Base-by-base conservation (phyloP, 2,329 filamentous ascomycete genomes). In the Exophiala phaeomuriformis region DNA sequence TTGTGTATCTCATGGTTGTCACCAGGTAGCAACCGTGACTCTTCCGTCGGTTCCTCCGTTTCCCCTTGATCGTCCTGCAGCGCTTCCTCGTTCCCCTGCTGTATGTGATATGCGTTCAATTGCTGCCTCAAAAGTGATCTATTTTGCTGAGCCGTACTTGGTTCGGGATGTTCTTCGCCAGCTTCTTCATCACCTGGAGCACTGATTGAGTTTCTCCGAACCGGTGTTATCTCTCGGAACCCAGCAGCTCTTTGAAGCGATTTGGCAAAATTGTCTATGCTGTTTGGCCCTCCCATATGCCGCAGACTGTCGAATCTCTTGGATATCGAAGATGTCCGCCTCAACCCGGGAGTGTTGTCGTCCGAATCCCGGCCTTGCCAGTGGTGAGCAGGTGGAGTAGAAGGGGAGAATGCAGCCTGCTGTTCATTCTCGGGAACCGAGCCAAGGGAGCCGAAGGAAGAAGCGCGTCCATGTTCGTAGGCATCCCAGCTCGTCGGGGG, bases 201-300 rank as follows among this genome's bases (percentile, higher is more conserved):
- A 49, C 88, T 76, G 66, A 95, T 89, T 33, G 87, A 85, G 9
- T 84, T 83, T 10, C 84, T 81, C 51, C 87, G 84, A 1, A 62
- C 51, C 3, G 89, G 88, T 33, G 93, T 84, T 62, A 95, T 88
- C 68, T 96, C 90, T 59, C 83, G 80, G 69, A 97, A 97, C 53
- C 80, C 85, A 29, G 90, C 89, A 36, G 91, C 91, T 67, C 91
- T 84, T 70, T 91, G 88, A 86, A 90, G 95, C 63, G 88, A 95
- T 56, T 86, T 82, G 42, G 90, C 88, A 67, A 97, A 97, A 65
- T 90, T 95, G 65, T 93, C 85, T 64, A 97, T 86, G 69, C 88
- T 94, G 75, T 97, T 97, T 57, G 90, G 85, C 47, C 91, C 91
- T 60, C 91, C 93, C 45, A 88, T 84, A 56, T 95, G 84, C 61